Conservation (phyloP, 371 early-diverging fungal species). For the Mortierella sp. region DNA sequence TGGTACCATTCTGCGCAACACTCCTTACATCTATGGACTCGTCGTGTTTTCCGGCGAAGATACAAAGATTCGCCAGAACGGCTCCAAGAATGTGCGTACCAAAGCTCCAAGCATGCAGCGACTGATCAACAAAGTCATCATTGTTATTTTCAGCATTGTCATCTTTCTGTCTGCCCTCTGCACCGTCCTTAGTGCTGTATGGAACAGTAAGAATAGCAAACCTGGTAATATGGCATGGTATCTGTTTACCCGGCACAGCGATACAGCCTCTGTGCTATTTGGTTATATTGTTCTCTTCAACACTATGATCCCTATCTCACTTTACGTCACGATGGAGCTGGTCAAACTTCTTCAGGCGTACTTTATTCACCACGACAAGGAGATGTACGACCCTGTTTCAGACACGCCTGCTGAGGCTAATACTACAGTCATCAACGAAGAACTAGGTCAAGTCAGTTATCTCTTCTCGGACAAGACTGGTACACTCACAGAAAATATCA, state of each 20-base stretch:
- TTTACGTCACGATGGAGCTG: slow-evolving; percentile 80
- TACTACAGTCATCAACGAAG: slow-evolving; percentile 90
- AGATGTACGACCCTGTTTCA: slow-evolving; percentile 79
- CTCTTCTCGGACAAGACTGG: slow-evolving; percentile 98
- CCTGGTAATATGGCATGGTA: slow-evolving; percentile 39
- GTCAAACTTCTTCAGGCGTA: slow-evolving; percentile 77
- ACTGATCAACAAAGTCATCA: slow-evolving; percentile 74
- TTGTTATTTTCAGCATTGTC: slow-evolving; percentile 71
- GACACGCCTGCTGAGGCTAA: slow-evolving; percentile 84
- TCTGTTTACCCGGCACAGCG: slow-evolving; percentile 11
- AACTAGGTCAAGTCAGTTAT: slow-evolving; percentile 92
- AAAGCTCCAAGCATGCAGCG: slow-evolving; percentile 77
- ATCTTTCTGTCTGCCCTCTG: slow-evolving; percentile 63
- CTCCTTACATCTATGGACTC: slow-evolving; percentile 78
- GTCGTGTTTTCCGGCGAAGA: slow-evolving; percentile 89
- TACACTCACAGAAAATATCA: slow-evolving; percentile 95
- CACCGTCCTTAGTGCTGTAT: slow-evolving; percentile 60
- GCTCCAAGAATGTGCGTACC: slow-evolving; percentile 71
- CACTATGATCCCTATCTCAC: slow-evolving; percentile 84
- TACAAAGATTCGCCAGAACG: slow-evolving; percentile 84
- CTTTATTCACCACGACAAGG: slow-evolving; percentile 81
- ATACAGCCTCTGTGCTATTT: slow-evolving; percentile 64
- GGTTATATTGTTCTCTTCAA: slow-evolving; percentile 84
- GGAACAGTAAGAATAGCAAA: slow-evolving; percentile 46
- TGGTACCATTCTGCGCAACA: slow-evolving; percentile 87